These are phyloP conservation scores for Candida dubliniensis DNA, from an alignment of 1,139 yeast genomes.

Conservation along the genomic window DNA sequence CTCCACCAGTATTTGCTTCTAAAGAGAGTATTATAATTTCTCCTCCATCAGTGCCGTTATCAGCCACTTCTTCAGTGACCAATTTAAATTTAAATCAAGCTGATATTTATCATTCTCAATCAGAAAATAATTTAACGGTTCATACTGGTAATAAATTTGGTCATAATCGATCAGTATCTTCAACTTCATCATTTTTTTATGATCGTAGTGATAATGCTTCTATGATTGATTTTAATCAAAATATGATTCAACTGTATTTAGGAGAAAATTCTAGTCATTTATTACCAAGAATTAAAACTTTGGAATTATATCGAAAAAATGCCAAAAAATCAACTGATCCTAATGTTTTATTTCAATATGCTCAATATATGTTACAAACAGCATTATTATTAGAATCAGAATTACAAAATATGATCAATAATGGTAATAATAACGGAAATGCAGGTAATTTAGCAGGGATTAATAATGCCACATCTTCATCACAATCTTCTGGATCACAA, in stretches of 20 bases:
- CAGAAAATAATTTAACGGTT: slow-evolving; percentile 30
- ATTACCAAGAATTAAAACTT: slow-evolving; percentile 79
- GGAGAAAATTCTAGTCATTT: slow-evolving; percentile 52
- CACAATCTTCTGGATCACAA: slow-evolving; percentile 16
- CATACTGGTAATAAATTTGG: slow-evolving; percentile 21
- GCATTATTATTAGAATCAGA: slow-evolving; percentile 59
- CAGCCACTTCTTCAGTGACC: slow-evolving; percentile 42
- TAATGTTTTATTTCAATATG: slow-evolving; percentile 80
- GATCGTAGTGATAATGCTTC: slow-evolving; percentile 37
- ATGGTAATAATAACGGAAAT: neutral
- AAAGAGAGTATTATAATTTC: slow-evolving; percentile 20
- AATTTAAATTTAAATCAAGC: slow-evolving; percentile 29
- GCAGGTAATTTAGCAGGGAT: neutral
- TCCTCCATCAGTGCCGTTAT: slow-evolving; percentile 34
- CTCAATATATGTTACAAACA: slow-evolving; percentile 86
- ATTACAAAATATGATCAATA: slow-evolving; percentile 7
- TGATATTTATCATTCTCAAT: slow-evolving; percentile 22
- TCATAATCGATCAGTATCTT: slow-evolving; percentile 42
- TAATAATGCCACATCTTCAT: slow-evolving; percentile 10
- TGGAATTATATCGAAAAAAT: slow-evolving; percentile 82
- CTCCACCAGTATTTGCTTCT: slow-evolving; percentile 22
- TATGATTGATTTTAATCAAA: slow-evolving; percentile 43
- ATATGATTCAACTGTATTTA: slow-evolving; percentile 48
- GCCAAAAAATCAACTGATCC: slow-evolving; percentile 88
- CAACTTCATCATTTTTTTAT: slow-evolving; percentile 39